Evolutionary conservation across 108 stramenopile genomes (phyloP).

Genomic region (Pseudonitzschia delicatissima): DNA sequence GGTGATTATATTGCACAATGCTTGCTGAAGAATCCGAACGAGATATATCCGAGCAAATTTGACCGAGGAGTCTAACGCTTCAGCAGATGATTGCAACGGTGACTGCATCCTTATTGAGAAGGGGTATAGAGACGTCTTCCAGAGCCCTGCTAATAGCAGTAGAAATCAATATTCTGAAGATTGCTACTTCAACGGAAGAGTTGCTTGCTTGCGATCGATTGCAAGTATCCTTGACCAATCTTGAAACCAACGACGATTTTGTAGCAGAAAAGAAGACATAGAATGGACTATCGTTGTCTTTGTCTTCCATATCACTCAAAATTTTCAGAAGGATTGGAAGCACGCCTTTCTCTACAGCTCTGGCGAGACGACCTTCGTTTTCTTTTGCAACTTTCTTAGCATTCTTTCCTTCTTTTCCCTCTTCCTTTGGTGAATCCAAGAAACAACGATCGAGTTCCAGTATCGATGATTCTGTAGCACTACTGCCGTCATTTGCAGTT

Average conservation of each 20-base stretch:
- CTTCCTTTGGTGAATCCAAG: not conserved
- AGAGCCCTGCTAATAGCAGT: conserved; percentile 17
- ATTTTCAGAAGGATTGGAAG: conserved; percentile 21
- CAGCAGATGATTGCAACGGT: not conserved
- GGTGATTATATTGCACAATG: conserved; percentile 44
- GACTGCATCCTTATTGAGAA: conserved; percentile 20
- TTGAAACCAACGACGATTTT: conserved; percentile 16
- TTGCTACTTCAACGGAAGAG: not conserved
- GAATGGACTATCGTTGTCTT: not conserved
- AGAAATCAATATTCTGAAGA: conserved; percentile 1
- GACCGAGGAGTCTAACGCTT: conserved; percentile 6
- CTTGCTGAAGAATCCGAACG: conserved; percentile 34
- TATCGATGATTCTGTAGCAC: not conserved
- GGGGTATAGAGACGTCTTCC: conserved; percentile 42
- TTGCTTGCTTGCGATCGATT: not conserved
- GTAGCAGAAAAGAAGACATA: not conserved
- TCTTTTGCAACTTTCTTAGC: not conserved
- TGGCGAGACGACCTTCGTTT: conserved; percentile 11
- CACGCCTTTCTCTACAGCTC: conserved; percentile 29
- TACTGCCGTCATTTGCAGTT: not conserved
- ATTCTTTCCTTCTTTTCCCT: not conserved
- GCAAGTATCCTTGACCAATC: not conserved
- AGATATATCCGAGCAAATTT: conserved; percentile 38
- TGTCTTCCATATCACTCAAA: not conserved
- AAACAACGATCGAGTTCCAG: not conserved